Evolutionary conservation across 208 protist genomes (phyloP), one percentile per base, ranked within the genome.

Genomic region (Crithidia thermophila): DNA sequence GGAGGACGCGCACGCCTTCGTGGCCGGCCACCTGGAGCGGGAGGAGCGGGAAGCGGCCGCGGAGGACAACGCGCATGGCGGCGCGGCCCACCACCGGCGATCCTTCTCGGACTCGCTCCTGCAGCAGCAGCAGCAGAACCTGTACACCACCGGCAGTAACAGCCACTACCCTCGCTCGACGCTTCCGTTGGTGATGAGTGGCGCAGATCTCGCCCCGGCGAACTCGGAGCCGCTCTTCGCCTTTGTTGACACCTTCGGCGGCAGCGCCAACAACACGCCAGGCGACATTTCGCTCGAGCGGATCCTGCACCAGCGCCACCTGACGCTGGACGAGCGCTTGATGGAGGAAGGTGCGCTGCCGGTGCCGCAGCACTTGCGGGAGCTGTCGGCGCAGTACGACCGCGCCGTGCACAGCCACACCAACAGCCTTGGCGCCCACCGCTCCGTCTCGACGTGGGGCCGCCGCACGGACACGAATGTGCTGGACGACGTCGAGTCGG

Each of bases 301-400:
- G 18, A 34, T 53, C 9, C 42, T 25, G 5, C 77, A 81, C 47
- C 42, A 56, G 39, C 82, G 75, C 9, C 64, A 67, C 34, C 59
- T 75, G n/a, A 82, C 78, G 0, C 52, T 85, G 21, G 76, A 88
- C 21, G 82, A 88, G 51, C 72, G 72, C 20, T 50, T 88, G 14
- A 66, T 63, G 36, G 49, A 76, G 40, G 72, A 75, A 4, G 71
- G 75, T 10, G 71, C 62, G 36, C 46, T 85, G 39, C 65, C 74
- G 2, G 34, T 82, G 11, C 79, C 82, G 33, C 63, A 14, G 6
- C 42, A 79, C 56, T 50, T 81, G 40, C 66, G 37, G 34, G 59
- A 68, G 16, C 47, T 88, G 52, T 81, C 79, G 23, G 50, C 74
- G 28, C 42, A 67, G 14, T 85, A 88, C 66, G 82, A 85, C 23